Conservation (phyloP, 306 rosid species). For the Gastrolobium bilobum region DNA sequence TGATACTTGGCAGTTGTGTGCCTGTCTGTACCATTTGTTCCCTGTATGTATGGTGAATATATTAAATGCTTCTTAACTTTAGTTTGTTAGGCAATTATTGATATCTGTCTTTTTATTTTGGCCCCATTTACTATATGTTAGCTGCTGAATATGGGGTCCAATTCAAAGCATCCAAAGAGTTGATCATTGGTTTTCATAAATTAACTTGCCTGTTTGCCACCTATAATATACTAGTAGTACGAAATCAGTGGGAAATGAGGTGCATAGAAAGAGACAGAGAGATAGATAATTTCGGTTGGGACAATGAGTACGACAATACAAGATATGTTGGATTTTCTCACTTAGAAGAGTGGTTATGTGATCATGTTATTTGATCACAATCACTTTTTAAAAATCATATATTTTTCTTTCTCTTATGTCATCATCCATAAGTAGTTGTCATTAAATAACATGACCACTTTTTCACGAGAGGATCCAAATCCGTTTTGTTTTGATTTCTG, state of each 20-base stretch:
- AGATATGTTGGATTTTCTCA: background rate
- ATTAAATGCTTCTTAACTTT: constrained; percentile 18
- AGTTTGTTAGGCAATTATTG: constrained; percentile 29
- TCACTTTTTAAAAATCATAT: no score
- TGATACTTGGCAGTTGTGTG: constrained; percentile 28
- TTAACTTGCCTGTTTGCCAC: constrained; percentile 49
- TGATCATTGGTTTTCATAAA: constrained; percentile 32
- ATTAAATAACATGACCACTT: no score
- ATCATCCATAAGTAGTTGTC: no score
- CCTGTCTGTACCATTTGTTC: constrained; percentile 30
- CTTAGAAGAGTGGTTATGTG: no score
- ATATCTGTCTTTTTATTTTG: constrained; percentile 1
- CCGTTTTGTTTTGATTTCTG: constrained; percentile 36
- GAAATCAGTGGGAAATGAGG: constrained; percentile 8
- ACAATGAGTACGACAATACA: constrained; percentile 18
- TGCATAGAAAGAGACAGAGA: background rate
- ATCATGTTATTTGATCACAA: no score
- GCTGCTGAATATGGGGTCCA: constrained; percentile 48
- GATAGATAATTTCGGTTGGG: constrained; percentile 4
- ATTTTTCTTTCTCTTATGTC: no score
- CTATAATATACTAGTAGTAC: constrained; percentile 33
- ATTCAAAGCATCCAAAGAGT: constrained; percentile 45
- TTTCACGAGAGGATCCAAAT: no score
- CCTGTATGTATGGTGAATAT: constrained; percentile 30
- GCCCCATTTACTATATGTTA: constrained; percentile 40